These are phyloP conservation scores for Trebouxia sp. DNA, from an alignment of 139 green algal species.

Conservation along the genomic window DNA sequence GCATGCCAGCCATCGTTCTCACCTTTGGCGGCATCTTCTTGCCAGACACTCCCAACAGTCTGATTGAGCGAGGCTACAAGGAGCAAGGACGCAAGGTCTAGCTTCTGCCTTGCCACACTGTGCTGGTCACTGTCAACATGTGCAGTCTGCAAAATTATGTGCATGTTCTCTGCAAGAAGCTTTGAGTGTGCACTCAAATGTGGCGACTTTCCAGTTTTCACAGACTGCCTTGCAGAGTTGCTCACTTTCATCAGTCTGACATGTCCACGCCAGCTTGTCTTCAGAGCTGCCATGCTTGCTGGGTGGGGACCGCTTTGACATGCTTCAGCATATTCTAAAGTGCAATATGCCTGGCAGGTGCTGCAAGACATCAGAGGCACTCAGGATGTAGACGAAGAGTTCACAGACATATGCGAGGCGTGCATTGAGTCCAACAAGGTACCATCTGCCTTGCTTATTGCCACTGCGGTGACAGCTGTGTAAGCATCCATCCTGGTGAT, in stretches of 20 bases:
- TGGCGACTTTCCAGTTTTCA: no score
- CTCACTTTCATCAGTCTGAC: no score
- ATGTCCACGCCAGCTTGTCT: no score
- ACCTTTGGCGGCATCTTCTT: constrained; percentile 61
- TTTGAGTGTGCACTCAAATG: not conserved
- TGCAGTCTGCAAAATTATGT: no score
- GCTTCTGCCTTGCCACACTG: not conserved
- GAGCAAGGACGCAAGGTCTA: constrained; percentile 31
- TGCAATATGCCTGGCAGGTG: not conserved
- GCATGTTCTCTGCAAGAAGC: not conserved
- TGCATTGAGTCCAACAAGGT: constrained; percentile 26
- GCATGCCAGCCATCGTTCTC: constrained; percentile 35
- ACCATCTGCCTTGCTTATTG: not conserved
- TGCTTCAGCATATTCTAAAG: no score
- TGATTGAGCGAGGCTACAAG: constrained; percentile 63
- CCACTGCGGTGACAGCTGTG: no score
- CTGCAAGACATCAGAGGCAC: constrained; percentile 30
- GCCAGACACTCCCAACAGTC: constrained; percentile 80
- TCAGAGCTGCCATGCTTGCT: no score
- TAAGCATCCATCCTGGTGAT: no score
- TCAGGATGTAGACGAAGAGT: constrained; percentile 33
- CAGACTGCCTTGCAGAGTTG: no score
- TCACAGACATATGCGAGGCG: constrained; percentile 29
- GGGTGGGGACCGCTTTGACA: no score
- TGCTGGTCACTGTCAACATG: no score